These are phyloP conservation scores for Rhizomucor miehei DNA, from an alignment of 371 early-diverging fungal genomes.

Conservation along the genomic window DNA sequence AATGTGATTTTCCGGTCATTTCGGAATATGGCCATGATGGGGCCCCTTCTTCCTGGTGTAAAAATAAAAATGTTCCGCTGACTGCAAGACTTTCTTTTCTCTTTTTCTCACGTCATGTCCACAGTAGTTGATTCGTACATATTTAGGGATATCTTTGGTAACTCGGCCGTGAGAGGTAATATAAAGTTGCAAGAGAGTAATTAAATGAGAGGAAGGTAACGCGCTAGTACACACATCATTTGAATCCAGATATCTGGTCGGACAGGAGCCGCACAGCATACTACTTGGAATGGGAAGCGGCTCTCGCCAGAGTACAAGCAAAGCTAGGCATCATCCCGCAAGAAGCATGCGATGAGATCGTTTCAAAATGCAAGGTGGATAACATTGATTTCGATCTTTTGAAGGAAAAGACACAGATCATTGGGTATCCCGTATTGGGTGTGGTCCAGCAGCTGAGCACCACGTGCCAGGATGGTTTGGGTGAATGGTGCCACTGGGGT, in stretches of 20 bases:
- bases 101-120: constrained; percentile 8
- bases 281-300: constrained; percentile 21
- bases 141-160: constrained; percentile 22
- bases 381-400: constrained; percentile 20
- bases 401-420: constrained; percentile 14
- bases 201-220: too few relatives aligned
- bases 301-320: constrained; percentile 17
- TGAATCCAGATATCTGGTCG: constrained; percentile 15
- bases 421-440: constrained; percentile 20
- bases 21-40: too few relatives aligned
- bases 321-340: constrained; percentile 15
- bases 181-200: neutral
- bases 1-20: too few relatives aligned
- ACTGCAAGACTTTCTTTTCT: constrained; percentile 3
- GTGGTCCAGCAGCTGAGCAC: constrained; percentile 17
- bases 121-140: constrained; percentile 14
- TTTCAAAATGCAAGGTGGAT: constrained; percentile 2
- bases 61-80: too few relatives aligned
- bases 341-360: constrained; percentile 16
- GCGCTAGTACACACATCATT: neutral
- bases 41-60: too few relatives aligned
- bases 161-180: constrained; percentile 12
- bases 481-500: constrained; percentile 18
- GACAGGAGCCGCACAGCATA: constrained; percentile 13
- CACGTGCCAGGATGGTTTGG: constrained; percentile 7